These are phyloP conservation scores for Primulina huaijiensis DNA, from an alignment of 257 asterid genomes.

Conservation along the genomic window DNA sequence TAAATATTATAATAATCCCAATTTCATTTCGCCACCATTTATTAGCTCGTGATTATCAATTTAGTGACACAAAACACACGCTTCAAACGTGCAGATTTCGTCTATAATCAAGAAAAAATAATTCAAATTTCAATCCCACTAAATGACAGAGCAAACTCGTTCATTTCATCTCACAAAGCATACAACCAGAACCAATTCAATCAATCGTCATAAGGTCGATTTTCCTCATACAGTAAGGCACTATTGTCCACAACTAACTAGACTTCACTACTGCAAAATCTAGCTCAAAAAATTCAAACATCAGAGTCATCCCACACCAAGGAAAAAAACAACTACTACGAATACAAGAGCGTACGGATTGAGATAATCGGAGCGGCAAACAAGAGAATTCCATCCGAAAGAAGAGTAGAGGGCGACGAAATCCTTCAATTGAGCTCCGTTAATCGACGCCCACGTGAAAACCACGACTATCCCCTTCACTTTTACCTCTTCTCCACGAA, in stretches of 20 bases:
- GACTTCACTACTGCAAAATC: constrained; percentile 2
- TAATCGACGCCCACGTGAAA: constrained; percentile 66
- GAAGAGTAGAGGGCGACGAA: constrained; percentile 54
- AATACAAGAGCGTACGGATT: constrained; percentile 50
- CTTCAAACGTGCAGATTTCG: not conserved
- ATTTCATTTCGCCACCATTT: not conserved
- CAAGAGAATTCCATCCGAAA: constrained; percentile 76
- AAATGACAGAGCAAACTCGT: not conserved
- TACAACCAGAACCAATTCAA: not conserved
- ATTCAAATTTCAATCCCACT: not conserved
- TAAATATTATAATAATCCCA: not conserved
- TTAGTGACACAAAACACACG: not conserved
- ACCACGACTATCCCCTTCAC: constrained; percentile 61
- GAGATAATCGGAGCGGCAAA: constrained; percentile 73
- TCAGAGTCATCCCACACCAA: not conserved
- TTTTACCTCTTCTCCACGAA: constrained; percentile 32
- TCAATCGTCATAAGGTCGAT: not conserved
- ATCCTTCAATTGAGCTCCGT: constrained; percentile 49
- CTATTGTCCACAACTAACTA: not conserved
- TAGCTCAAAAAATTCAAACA: not conserved
- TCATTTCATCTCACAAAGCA: constrained; percentile 13
- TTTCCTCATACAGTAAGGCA: not conserved
- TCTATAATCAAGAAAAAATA: constrained; percentile 1
- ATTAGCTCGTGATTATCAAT: not conserved
- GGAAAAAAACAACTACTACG: not conserved